Base-by-base conservation (phyloP, 306 rosid species). In the Abrus precatorius region DNA sequence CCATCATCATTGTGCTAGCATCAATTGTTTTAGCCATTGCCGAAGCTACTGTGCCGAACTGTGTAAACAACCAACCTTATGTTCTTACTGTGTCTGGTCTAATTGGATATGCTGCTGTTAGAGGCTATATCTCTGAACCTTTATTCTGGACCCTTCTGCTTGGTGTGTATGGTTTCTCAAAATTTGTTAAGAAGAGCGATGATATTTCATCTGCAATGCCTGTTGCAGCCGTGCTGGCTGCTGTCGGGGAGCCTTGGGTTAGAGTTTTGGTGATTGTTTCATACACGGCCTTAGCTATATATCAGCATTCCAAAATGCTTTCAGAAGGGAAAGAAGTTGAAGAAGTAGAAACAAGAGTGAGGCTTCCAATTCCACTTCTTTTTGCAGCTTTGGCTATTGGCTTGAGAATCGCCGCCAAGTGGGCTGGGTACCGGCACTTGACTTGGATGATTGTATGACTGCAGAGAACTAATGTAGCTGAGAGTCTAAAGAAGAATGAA, bases 381-480 rank as follows among this genome's bases (percentile, higher is more conserved):
- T 90, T 86, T 44, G 87, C 86, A 28, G 96, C 92, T 69, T 88
- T 93, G 33, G 94, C 98, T n/a, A 93, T 91, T 28, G 97, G 99
- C 67, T 85, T 91, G 66, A 92, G 66, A 49, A 52, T 87, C 52
- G 98, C 97, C 52, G 97, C 96, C n/a, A 91, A 88, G 50, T 95
- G 98, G 98, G 96, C 94, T 6, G 96, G 98, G 13, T 87, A 95
- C 72, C 86, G 97, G 63, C 98, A 95, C 89, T 87, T 93, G 87
- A 91, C 96, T 53, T 95, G 99, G 99, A 93, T 89, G 96, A 86
- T 87, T 63, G 94, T 82, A 12, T 93, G 85, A 91, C 63, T 12
- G 33, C 56, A 1, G 32, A 12, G 41, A 61, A 28, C 8, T 28
- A 4, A 13, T 43, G 62, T 27, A 34, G 56, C 40, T 6, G 55